Conservation (phyloP, 2,329 filamentous ascomycete genomes). For the Rhexocercosporidium sp. region DNA sequence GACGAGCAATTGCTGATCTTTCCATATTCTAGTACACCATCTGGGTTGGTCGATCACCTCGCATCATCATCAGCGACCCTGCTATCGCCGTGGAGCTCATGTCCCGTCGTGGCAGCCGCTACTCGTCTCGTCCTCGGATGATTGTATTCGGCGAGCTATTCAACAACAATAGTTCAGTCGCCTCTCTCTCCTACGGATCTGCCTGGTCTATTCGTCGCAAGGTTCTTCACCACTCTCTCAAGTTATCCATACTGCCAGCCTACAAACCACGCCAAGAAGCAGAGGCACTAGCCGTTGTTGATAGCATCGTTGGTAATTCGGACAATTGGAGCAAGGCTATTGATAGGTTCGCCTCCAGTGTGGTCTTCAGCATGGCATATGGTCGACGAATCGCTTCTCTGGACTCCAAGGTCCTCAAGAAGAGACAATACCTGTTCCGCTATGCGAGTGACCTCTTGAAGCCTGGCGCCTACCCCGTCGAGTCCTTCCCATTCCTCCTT, state of each 20-base stretch:
- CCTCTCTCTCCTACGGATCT: conserved; percentile 8
- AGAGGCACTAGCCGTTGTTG: not conserved
- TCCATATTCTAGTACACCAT: not conserved
- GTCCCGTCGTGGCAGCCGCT: conserved; percentile 6
- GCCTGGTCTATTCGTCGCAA: conserved; percentile 7
- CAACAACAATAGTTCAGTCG: not conserved
- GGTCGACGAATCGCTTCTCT: conserved; percentile 17
- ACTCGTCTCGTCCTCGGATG: conserved; percentile 10
- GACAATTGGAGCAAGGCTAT: not conserved
- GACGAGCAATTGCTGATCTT: too few species aligned
- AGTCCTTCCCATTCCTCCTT: conserved; percentile 7
- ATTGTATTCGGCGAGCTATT: conserved; percentile 12
- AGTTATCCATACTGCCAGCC: not conserved
- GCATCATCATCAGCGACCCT: conserved; percentile 10
- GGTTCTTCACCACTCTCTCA: conserved; percentile 14
- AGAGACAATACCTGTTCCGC: not conserved
- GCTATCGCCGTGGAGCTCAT: conserved; percentile 6
- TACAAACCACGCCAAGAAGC: conserved; percentile 14
- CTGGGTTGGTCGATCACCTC: conserved; percentile 3
- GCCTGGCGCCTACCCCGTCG: conserved; percentile 14
- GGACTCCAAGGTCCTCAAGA: not conserved
- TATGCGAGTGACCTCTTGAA: not conserved
- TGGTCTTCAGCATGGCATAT: conserved; percentile 15
- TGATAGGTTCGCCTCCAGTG: conserved; percentile 13
- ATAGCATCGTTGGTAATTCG: not conserved